Percentiles rank a stretch among this genome's conserved stretches.
Evolutionary conservation across 2,329 filamentous ascomycete species (phyloP).

Genomic region (Cladophialophora exuberans): DNA sequence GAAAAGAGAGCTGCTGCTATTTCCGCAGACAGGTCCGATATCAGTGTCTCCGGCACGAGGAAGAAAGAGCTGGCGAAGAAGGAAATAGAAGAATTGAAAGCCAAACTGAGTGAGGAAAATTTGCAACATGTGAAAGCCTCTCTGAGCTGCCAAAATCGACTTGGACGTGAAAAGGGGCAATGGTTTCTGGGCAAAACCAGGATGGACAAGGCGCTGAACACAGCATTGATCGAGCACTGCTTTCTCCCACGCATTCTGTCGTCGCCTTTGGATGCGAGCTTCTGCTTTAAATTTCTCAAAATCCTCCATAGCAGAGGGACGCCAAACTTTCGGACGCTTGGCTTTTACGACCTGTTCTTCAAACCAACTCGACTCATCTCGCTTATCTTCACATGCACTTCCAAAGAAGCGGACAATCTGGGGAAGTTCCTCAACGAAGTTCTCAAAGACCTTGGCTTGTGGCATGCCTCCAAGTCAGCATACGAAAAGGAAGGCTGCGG

Average conservation of each 20-base stretch:
- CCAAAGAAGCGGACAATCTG: constrained; percentile 89
- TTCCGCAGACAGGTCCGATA: constrained; percentile 72
- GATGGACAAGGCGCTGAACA: constrained; percentile 69
- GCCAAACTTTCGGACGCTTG: constrained; percentile 83
- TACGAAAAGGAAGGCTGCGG: constrained; percentile 86
- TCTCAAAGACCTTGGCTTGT: constrained; percentile 75
- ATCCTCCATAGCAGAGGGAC: constrained; percentile 83
- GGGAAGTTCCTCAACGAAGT: constrained; percentile 86
- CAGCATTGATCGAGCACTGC: constrained; percentile 83
- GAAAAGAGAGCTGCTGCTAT: constrained; percentile 69
- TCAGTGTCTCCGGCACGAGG: constrained; percentile 66
- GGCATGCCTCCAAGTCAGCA: constrained; percentile 75
- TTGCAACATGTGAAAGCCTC: constrained; percentile 70
- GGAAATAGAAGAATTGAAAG: constrained; percentile 68
- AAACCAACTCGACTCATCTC: constrained; percentile 77
- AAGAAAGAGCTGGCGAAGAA: constrained; percentile 73
- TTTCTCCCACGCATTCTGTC: constrained; percentile 85
- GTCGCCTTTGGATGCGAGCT: constrained; percentile 86
- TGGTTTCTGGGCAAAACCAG: constrained; percentile 74
- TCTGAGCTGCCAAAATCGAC: constrained; percentile 66
- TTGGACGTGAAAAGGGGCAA: constrained; percentile 73
- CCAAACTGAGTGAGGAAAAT: constrained; percentile 73
- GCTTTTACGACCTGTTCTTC: constrained; percentile 82
- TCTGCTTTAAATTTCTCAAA: constrained; percentile 82
- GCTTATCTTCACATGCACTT: constrained; percentile 86